Conservation (phyloP, 306 rosid genomes). For the Senna siamea region DNA sequence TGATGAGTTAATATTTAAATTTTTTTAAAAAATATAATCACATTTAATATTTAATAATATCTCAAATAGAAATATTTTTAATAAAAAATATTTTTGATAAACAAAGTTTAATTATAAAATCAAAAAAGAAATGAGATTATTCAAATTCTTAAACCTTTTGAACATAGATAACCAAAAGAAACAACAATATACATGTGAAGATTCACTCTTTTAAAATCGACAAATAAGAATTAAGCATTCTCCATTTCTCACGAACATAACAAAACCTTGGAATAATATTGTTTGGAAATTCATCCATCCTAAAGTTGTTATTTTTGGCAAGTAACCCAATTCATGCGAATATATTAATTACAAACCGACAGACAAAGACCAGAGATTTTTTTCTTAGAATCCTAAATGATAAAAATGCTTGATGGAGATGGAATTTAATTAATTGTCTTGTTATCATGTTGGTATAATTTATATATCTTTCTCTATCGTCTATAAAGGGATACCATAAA, state of each 20-base stretch:
- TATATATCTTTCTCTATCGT: not conserved
- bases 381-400: not conserved
- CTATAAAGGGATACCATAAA: not conserved
- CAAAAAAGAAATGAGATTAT: not conserved
- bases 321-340: not conserved
- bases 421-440: not conserved
- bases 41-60: no score
- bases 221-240: not conserved
- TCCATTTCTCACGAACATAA: not conserved
- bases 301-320: not conserved
- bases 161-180: not conserved
- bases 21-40: no score
- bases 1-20: no score
- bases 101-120: not conserved
- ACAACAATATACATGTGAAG: no score
- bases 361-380: not conserved
- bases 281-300: not conserved
- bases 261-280: not conserved
- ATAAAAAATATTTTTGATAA: no score
- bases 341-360: not conserved
- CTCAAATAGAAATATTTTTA: no score
- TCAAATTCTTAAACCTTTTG: not conserved
- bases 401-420: not conserved
- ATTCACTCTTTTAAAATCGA: no score
- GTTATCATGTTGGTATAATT: not conserved